phyloP scores from a whole-genome alignment of 768 basidiomycete genomes.

The Tulasnella sp. region DNA sequence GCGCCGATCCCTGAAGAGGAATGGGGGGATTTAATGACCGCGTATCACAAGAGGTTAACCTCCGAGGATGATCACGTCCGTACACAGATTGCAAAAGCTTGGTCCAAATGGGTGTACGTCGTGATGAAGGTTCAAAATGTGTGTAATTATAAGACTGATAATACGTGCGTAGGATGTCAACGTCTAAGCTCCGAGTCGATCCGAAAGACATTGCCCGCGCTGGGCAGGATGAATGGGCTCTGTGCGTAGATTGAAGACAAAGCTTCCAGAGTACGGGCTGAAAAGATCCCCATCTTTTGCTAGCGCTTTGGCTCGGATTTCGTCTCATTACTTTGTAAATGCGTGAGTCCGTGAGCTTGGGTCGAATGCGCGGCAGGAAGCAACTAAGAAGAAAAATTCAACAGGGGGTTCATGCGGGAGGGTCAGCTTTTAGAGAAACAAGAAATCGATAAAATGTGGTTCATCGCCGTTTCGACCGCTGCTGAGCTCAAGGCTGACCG shows the following conservation, averaged over 20 bases:
- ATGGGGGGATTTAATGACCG: conserved; percentile 71
- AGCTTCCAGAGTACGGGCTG: background rate
- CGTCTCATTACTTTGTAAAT: conserved; percentile 35
- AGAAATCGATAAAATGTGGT: conserved; percentile 81
- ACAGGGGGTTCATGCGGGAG: conserved; percentile 78
- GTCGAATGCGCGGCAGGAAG: conserved; percentile 39
- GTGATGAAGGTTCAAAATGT: background rate
- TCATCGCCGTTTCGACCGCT: conserved; percentile 29
- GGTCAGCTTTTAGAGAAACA: conserved; percentile 81
- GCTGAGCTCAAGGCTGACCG: background rate
- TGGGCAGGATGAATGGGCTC: conserved; percentile 68
- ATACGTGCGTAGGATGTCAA: conserved; percentile 61
- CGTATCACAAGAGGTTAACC: conserved; percentile 78
- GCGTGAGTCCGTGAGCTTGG: background rate
- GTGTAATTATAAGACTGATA: background rate
- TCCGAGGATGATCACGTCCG: conserved; percentile 63
- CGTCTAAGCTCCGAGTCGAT: conserved; percentile 68
- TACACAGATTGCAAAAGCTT: conserved; percentile 70
- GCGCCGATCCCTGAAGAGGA: conserved; percentile 76
- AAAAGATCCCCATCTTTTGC: conserved; percentile 15
- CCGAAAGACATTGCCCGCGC: conserved; percentile 63
- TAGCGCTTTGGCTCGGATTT: conserved; percentile 82
- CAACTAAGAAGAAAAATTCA: background rate
- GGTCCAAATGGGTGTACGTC: conserved; percentile 87
- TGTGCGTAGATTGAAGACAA: conserved; percentile 44